phyloP scores from a whole-genome alignment of 2,329 filamentous ascomycete genomes.

The Trichoderma koningii region DNA sequence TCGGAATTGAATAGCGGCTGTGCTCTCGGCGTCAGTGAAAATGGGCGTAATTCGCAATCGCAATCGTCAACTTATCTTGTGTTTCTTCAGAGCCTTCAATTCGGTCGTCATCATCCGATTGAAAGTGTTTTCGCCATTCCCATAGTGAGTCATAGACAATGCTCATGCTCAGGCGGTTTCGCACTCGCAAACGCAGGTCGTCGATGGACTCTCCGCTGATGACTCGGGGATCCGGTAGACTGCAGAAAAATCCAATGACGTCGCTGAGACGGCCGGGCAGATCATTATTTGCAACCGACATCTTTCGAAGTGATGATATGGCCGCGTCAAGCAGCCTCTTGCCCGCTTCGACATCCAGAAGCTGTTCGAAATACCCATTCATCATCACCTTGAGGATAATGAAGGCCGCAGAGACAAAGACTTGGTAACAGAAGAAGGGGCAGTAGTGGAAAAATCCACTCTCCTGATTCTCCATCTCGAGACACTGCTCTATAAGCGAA shows the following conservation, averaged over 20 bases:
- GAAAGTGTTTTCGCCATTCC: slow-evolving; percentile 21
- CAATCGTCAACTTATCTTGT: slow-evolving; percentile 12
- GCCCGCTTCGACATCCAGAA: slow-evolving; percentile 13
- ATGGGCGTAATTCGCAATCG: neutral
- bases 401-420: slow-evolving; percentile 18
- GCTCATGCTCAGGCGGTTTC: slow-evolving; percentile 21
- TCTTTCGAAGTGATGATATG: slow-evolving; percentile 12
- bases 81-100: neutral
- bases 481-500: slow-evolving; percentile 16
- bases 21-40: neutral
- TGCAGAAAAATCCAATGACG: slow-evolving; percentile 15
- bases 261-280: slow-evolving; percentile 19
- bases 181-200: slow-evolving; percentile 17
- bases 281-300: slow-evolving; percentile 21
- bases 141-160: slow-evolving; percentile 19
- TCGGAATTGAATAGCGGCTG: slow-evolving; percentile 11
- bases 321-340: slow-evolving; percentile 18
- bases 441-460: slow-evolving; percentile 10
- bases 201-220: slow-evolving; percentile 14
- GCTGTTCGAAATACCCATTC: slow-evolving; percentile 20
- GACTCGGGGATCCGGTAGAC: slow-evolving; percentile 10
- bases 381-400: slow-evolving; percentile 22
- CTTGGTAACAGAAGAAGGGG: slow-evolving; percentile 21
- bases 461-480: slow-evolving; percentile 20
- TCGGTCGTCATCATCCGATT: neutral